Evolutionary conservation across 345 rosid genomes (phyloP).

Genomic region (Triadica sebifera): DNA sequence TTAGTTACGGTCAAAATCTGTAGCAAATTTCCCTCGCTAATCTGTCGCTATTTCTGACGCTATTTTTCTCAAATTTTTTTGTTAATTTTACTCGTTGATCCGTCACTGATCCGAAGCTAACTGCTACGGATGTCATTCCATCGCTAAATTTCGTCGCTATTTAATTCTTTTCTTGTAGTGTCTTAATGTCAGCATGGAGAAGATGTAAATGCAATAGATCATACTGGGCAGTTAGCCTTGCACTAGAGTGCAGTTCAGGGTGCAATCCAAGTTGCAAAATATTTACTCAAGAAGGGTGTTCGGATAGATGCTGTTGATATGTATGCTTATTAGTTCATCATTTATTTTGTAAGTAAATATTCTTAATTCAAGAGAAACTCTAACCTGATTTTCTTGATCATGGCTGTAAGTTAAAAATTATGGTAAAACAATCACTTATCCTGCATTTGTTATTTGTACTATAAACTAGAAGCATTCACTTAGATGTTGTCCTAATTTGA

Average conservation of each 20-base stretch:
- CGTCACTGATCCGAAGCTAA: too few species aligned
- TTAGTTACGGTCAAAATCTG: too few species aligned
- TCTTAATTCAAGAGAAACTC: constrained; percentile 2
- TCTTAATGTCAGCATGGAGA: constrained; percentile 71
- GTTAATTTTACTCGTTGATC: too few species aligned
- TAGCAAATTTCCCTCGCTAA: too few species aligned
- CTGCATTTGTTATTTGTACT: background rate
- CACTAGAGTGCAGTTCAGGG: constrained; percentile 99
- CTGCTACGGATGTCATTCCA: too few species aligned
- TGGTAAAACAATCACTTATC: background rate
- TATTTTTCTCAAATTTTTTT: too few species aligned
- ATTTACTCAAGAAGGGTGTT: constrained; percentile 85
- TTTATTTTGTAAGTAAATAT: background rate
- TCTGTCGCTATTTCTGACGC: too few species aligned
- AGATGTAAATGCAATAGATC: constrained; percentile 79
- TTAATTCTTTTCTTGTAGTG: too few species aligned
- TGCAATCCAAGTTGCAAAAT: constrained; percentile 81
- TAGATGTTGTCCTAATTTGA: background rate
- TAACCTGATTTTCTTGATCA: background rate
- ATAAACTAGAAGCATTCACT: background rate
- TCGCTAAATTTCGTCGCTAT: too few species aligned
- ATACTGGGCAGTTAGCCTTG: constrained; percentile 89
- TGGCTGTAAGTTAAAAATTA: constrained; percentile 5
- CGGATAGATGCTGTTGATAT: constrained; percentile 67
- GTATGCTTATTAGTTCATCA: constrained; percentile 85